Conservation (phyloP, 2,329 filamentous ascomycete species). For the Xylaria sp. region DNA sequence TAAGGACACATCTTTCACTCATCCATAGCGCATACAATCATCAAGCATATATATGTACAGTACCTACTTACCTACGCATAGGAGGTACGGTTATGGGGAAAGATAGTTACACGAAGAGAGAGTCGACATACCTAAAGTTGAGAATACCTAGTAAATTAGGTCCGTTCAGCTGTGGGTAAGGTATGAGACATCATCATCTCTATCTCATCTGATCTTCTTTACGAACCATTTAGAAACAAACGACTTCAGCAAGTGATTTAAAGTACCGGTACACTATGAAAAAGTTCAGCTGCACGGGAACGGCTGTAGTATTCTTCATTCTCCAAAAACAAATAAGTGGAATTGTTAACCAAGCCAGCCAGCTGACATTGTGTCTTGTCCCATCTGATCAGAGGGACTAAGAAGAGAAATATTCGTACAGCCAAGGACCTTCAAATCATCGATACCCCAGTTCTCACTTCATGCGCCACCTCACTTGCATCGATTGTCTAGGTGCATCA, state of each 20-base stretch:
- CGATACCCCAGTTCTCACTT: background rate
- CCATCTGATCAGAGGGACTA: background rate
- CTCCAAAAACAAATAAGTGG: constrained; percentile 2
- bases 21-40: background rate
- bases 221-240: no score
- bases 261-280: no score
- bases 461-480: background rate
- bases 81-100: background rate
- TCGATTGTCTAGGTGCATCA: background rate
- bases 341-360: constrained; percentile 15
- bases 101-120: background rate
- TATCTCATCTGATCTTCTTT: no score
- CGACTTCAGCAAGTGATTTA: no score
- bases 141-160: background rate
- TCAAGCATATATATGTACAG: no score
- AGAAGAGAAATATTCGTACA: constrained; percentile 13
- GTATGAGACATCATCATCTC: no score
- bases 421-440: background rate
- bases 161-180: no score
- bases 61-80: no score
- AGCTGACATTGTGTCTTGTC: constrained; percentile 14
- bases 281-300: no score
- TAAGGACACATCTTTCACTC: constrained; percentile 15
- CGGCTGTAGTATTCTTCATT: no score
- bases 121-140: background rate